Conservation (phyloP, 2,329 filamentous ascomycete genomes). For the Phaeosphaeria sp. region DNA sequence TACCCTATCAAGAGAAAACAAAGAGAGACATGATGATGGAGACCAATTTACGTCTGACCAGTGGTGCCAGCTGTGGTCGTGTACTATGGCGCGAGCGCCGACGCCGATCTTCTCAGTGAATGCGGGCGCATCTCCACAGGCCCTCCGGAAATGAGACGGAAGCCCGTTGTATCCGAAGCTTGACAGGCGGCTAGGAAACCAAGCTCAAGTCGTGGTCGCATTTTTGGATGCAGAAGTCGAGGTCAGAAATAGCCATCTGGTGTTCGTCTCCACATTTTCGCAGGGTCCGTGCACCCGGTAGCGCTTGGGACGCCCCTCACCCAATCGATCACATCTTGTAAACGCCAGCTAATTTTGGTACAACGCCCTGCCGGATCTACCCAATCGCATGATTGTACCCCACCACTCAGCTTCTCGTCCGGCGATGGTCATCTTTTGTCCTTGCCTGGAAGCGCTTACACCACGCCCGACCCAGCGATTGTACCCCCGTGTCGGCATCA, state of each 20-base stretch:
- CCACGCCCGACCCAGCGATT: conserved; percentile 24
- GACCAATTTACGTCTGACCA: background rate
- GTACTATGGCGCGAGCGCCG: background rate
- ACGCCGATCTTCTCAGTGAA: background rate
- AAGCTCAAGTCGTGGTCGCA: conserved; percentile 1
- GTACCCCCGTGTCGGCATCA: conserved; percentile 31
- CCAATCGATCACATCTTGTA: conserved; percentile 30
- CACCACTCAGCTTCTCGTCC: conserved; percentile 18
- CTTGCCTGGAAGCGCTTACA: conserved; percentile 35
- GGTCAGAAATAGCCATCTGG: conserved; percentile 20
- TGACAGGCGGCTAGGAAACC: conserved; percentile 15
- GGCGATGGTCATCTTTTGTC: conserved; percentile 32
- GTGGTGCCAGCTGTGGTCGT: too few relatives aligned
- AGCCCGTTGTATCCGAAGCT: conserved; percentile 1
- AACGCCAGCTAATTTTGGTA: conserved; percentile 28
- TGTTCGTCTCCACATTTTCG: conserved; percentile 15
- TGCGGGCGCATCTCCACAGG: background rate
- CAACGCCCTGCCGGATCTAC: conserved; percentile 13
- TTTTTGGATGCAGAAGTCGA: conserved; percentile 3
- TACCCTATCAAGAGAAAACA: background rate
- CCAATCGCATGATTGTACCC: conserved; percentile 28
- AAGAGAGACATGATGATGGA: background rate
- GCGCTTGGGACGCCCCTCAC: conserved; percentile 16
- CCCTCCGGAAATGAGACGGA: conserved; percentile 5
- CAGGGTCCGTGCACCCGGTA: conserved; percentile 12